phyloP scores from a whole-genome alignment of 805 yeast genomes.

The Suhomyces pyralidae region DNA sequence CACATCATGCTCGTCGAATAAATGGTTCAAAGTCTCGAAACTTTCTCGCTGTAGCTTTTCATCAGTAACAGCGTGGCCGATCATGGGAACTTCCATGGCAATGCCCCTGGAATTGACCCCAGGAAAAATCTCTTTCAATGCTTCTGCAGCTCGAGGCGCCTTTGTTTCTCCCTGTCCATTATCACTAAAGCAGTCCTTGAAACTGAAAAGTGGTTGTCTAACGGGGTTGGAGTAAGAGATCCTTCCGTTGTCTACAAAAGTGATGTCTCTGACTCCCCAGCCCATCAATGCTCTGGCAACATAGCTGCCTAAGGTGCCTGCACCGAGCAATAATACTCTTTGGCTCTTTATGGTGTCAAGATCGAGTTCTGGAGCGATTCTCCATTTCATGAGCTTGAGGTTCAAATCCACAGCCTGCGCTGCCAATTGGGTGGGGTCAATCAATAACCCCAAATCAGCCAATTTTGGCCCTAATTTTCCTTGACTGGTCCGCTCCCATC shows the following conservation, averaged over 20 bases:
- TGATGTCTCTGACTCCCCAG: constrained; percentile 88
- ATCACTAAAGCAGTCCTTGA: constrained; percentile 74
- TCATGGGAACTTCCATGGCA: constrained; percentile 85
- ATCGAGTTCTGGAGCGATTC: constrained; percentile 80
- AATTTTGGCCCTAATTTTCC: constrained; percentile 78
- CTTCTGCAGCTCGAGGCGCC: constrained; percentile 73
- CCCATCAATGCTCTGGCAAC: constrained; percentile 83
- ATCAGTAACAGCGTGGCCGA: constrained; percentile 79
- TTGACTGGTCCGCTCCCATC: constrained; percentile 85
- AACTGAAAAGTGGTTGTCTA: constrained; percentile 81
- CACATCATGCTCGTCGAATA: constrained; percentile 70
- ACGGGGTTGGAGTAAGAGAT: constrained; percentile 95
- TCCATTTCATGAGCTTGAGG: constrained; percentile 93
- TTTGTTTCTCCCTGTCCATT: constrained; percentile 63
- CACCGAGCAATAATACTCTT: constrained; percentile 79
- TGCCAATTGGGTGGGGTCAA: constrained; percentile 79
- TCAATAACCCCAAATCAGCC: constrained; percentile 76
- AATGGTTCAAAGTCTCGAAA: constrained; percentile 48
- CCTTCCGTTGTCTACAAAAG: constrained; percentile 85
- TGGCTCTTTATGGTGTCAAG: constrained; percentile 59
- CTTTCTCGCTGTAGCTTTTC: constrained; percentile 48
- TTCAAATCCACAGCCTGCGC: constrained; percentile 92
- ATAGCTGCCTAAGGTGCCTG: constrained; percentile 95
- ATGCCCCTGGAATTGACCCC: constrained; percentile 64
- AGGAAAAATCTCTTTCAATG: constrained; percentile 74